Base-by-base conservation (phyloP, 257 asterid species). In the Gentiana macrophylla region DNA sequence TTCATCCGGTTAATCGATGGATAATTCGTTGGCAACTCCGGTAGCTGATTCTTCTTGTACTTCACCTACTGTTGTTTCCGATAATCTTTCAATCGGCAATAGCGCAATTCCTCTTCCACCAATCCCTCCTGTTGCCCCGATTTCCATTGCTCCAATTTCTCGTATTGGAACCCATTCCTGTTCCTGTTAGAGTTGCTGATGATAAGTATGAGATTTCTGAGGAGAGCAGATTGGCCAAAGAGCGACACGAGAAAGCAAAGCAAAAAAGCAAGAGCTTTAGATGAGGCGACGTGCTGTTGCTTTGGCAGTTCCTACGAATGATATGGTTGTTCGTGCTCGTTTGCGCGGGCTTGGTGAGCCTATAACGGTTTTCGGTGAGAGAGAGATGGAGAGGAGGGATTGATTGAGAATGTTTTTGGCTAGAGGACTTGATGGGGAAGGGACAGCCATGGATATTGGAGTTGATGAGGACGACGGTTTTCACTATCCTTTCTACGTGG, bases 331-430 rank as follows among this genome's bases (percentile, higher is more conserved):
- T 32, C 77, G 95, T 49, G 79, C 90, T 49, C 82, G 95, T 34
- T 88, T 88, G 36, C 78, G 95, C 7, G 78, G 88, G 63, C 98
- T 91, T 51, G 95, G 95, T 44, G 98, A 88, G 49, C 98, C 97
- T 53, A 77, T 85, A 38, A 92, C 98, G 9, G 73, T 88, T 41
- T 92, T 92, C 63, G 98, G 98, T 2, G 95, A 92, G 72, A 74
- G 85, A 74, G 95, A 92, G 74, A 88, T 88, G 98, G 98, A 92
- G 63, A 88, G 98, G 65, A 86, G 97, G 49, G 98, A 92, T 12
- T 85, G 97, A 4, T 62, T 88, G 72, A 60, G 97, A 55, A 64
- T 63, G 45, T 86, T 87, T 60, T 84, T 91, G 97, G 93, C 86
- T 0, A 80, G n/a, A n/a, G n/a, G 71, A 53, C 95, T 92, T 5